These are phyloP conservation scores for Candida saitoana DNA, from an alignment of 805 yeast genomes.

Conservation along the genomic window DNA sequence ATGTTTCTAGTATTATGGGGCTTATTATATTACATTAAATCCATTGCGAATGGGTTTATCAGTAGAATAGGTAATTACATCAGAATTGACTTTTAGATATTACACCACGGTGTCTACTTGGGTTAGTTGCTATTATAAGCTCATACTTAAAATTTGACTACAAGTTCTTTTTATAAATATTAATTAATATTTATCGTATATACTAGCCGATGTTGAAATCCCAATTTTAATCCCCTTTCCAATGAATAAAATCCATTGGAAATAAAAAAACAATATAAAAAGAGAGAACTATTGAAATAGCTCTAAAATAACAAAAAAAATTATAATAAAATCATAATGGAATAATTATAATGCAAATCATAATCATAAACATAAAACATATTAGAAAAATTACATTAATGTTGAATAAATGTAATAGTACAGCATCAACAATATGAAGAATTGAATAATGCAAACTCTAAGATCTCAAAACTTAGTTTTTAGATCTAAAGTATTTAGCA, in stretches of 20 bases:
- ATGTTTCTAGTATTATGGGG: no score
- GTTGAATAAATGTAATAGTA: constrained; percentile 47
- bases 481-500: constrained; percentile 79
- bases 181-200: constrained; percentile 8
- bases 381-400: constrained; percentile 40
- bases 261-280: constrained; percentile 10
- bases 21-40: no score
- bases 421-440: constrained; percentile 37
- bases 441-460: constrained; percentile 35
- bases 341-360: constrained; percentile 5
- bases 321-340: constrained; percentile 12
- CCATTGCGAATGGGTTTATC: no score
- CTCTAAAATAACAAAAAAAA: constrained; percentile 9
- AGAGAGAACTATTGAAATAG: constrained; percentile 9
- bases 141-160: neutral
- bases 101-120: no score
- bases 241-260: constrained; percentile 8
- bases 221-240: constrained; percentile 38
- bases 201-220: constrained; percentile 48
- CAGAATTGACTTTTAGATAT: no score
- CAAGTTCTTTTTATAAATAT: neutral
- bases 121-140: no score
- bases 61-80: no score
- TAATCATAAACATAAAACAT: constrained; percentile 12
- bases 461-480: constrained; percentile 24